phyloP scores from a whole-genome alignment of 2,329 filamentous ascomycete species.

The Periconia macrospinosa region DNA sequence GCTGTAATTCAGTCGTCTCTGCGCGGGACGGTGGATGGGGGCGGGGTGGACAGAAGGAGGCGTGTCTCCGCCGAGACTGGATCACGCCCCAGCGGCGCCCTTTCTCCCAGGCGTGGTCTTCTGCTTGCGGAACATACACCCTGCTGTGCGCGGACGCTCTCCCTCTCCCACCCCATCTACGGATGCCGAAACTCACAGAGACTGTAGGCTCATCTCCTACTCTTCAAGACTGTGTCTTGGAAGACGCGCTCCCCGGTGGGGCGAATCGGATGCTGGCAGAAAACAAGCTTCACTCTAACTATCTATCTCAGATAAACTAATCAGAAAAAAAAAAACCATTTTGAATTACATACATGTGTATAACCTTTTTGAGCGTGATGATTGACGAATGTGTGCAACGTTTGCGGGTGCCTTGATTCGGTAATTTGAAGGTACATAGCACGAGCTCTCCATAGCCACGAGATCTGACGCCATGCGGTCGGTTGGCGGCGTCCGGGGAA shows the following conservation, averaged over 20 bases:
- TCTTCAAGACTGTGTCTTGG: slow-evolving; percentile 50
- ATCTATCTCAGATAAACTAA: slow-evolving; percentile 37
- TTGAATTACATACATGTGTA: slow-evolving; percentile 5
- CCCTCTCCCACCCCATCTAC: slow-evolving; percentile 19
- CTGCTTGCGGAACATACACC: slow-evolving; percentile 43
- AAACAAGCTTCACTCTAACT: slow-evolving; percentile 40
- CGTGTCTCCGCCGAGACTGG: slow-evolving; percentile 28
- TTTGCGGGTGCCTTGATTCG: too few relatives aligned
- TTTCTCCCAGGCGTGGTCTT: slow-evolving; percentile 34
- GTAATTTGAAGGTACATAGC: too few relatives aligned
- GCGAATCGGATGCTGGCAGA: slow-evolving; percentile 57
- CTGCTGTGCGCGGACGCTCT: slow-evolving; percentile 42
- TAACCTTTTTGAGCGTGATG: not conserved
- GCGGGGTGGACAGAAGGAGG: slow-evolving; percentile 8
- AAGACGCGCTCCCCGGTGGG: slow-evolving; percentile 43
- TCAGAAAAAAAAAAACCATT: slow-evolving; percentile 30
- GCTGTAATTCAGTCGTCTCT: slow-evolving; percentile 36
- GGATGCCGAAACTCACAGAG: slow-evolving; percentile 15
- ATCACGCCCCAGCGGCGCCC: slow-evolving; percentile 33
- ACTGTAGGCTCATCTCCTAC: slow-evolving; percentile 60
- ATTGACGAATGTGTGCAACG: too few relatives aligned
- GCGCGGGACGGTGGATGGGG: slow-evolving; percentile 19
- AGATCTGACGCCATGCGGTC: slow-evolving; percentile 9
- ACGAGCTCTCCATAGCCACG: not conserved
- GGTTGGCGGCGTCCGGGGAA: slow-evolving; percentile 6